Evolutionary conservation across 495 filamentous ascomycete species (phyloP).

Genomic region (Beverwykella pulmonaria): DNA sequence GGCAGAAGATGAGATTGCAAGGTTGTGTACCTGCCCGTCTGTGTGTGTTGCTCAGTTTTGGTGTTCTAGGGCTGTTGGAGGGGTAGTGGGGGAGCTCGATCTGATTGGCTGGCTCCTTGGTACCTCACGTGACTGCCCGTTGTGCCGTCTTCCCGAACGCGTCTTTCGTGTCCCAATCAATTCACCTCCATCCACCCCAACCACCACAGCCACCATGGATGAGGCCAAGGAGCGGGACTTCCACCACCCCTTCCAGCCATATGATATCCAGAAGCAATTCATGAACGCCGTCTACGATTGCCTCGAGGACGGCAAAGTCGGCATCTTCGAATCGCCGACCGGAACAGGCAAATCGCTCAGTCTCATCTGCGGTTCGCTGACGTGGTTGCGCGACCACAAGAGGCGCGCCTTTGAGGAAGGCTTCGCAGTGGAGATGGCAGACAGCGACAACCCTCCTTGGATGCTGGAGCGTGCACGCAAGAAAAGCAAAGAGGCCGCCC

Average conservation of each 20-base stretch:
- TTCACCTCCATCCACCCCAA: no score
- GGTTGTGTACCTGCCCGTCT: no score
- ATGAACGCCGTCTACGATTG: conserved; percentile 86
- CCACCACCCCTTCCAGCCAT: conserved; percentile 90
- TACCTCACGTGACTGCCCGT: background rate
- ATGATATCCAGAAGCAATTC: conserved; percentile 85
- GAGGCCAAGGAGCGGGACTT: conserved; percentile 57
- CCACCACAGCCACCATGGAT: conserved; percentile 8
- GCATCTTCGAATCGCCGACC: conserved; percentile 93
- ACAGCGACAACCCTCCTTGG: conserved; percentile 85
- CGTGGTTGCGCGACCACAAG: conserved; percentile 90
- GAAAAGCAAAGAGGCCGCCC: conserved; percentile 67
- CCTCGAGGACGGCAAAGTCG: conserved; percentile 77
- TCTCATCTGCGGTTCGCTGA: conserved; percentile 87
- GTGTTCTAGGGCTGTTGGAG: background rate
- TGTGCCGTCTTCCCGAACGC: background rate
- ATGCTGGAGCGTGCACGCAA: conserved; percentile 73
- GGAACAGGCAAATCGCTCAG: conserved; percentile 95
- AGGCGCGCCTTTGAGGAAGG: conserved; percentile 63
- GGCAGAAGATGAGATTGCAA: background rate
- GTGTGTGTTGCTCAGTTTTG: no score
- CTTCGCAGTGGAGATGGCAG: conserved; percentile 46
- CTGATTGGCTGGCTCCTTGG: background rate
- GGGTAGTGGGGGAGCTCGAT: background rate
- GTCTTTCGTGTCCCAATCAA: no score